Conservation (phyloP, 805 yeast genomes). For the Debaryomyces maramus region DNA sequence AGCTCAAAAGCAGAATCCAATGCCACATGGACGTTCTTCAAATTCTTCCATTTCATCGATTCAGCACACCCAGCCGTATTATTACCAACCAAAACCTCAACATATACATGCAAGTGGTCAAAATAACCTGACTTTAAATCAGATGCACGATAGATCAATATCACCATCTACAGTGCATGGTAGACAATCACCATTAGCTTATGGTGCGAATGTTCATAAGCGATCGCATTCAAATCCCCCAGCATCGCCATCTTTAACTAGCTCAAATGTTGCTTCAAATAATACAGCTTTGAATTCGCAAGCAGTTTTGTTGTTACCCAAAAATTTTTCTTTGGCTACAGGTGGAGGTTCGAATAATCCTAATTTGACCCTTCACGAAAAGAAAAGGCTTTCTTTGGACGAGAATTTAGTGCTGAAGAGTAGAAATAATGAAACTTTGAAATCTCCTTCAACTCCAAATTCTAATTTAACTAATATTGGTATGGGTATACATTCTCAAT, state of each 20-base stretch:
- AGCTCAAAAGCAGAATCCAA: too few relatives aligned
- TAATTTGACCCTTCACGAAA: slow-evolving; percentile 10
- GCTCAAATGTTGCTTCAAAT: slow-evolving; percentile 9
- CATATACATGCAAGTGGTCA: slow-evolving; percentile 15
- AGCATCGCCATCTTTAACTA: slow-evolving; percentile 15
- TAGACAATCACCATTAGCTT: slow-evolving; percentile 18
- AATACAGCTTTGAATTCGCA: slow-evolving; percentile 25
- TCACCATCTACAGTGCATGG: slow-evolving; percentile 21
- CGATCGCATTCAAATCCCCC: slow-evolving; percentile 38
- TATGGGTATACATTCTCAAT: slow-evolving; percentile 10
- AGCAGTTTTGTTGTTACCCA: slow-evolving; percentile 53
- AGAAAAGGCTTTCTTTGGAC: slow-evolving; percentile 30
- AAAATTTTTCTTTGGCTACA: slow-evolving; percentile 36
- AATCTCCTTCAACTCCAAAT: slow-evolving; percentile 6
- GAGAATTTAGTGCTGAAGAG: slow-evolving; percentile 14
- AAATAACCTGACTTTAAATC: slow-evolving; percentile 1
- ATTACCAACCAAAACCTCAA: slow-evolving; percentile 39
- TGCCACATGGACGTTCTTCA: too few relatives aligned
- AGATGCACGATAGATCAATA: slow-evolving; percentile 25
- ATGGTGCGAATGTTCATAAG: slow-evolving; percentile 21
- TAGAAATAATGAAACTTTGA: neutral
- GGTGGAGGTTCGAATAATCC: slow-evolving; percentile 7
- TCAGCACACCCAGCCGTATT: too few relatives aligned
- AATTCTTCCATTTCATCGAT: too few relatives aligned
- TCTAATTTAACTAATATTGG: slow-evolving; percentile 20